A percentile compares a stretch with the other conserved stretches of the same genome.
phyloP scores from a whole-genome alignment of 805 yeast species.

The Saturnispora saitoi region DNA sequence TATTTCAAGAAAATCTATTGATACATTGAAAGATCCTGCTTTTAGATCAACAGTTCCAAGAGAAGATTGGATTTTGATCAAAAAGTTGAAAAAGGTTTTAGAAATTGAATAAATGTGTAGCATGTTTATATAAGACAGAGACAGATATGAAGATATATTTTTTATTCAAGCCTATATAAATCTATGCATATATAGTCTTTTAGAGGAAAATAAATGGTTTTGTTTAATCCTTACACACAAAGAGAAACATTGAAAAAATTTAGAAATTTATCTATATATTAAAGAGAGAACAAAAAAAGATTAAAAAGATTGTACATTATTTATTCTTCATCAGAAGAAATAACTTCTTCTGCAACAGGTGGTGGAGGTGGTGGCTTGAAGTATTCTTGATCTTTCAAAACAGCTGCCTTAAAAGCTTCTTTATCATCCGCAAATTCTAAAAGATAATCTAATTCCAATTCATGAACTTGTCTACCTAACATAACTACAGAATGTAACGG shows the following conservation, averaged over 20 bases:
- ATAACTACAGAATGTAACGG: slow-evolving; percentile 89
- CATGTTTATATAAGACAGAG: background rate
- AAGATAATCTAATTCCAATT: slow-evolving; percentile 79
- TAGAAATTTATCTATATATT: background rate
- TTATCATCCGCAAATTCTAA: slow-evolving; percentile 63
- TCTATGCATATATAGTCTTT: background rate
- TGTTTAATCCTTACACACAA: no score
- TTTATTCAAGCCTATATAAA: background rate
- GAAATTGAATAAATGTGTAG: slow-evolving; percentile 42
- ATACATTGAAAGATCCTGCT: slow-evolving; percentile 96
- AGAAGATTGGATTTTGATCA: slow-evolving; percentile 91
- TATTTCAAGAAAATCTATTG: slow-evolving; percentile 82
- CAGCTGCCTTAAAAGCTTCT: slow-evolving; percentile 39
- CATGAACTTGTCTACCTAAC: slow-evolving; percentile 91
- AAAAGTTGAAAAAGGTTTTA: slow-evolving; percentile 79
- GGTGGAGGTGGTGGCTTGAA: slow-evolving; percentile 36
- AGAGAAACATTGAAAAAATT: background rate
- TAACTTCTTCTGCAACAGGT: slow-evolving; percentile 11
- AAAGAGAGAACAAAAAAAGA: background rate
- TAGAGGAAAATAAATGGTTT: background rate
- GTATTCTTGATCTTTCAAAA: slow-evolving; percentile 52
- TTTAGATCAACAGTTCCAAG: slow-evolving; percentile 90
- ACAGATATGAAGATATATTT: background rate
- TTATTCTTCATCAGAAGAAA: slow-evolving; percentile 14
- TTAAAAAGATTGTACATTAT: background rate